Conservation (phyloP, 495 filamentous ascomycete species). For the Penicillium egyptiacum region DNA sequence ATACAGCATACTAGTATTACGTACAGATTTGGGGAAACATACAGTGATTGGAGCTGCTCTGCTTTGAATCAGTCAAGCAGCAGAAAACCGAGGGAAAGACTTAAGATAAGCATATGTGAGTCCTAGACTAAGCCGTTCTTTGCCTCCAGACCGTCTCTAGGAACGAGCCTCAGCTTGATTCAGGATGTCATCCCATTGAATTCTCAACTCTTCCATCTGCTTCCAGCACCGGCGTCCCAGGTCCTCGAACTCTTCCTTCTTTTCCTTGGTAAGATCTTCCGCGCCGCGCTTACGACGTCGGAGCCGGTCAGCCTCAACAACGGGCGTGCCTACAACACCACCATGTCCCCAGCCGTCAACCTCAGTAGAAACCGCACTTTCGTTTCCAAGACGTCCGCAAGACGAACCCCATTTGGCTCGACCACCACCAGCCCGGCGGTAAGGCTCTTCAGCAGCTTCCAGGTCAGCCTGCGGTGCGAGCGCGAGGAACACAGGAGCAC, state of each 20-base stretch:
- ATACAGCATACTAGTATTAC: conserved; percentile 2
- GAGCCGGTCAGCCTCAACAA: conserved; percentile 45
- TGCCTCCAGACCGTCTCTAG: background rate
- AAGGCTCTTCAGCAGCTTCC: conserved; percentile 56
- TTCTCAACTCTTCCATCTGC: conserved; percentile 80
- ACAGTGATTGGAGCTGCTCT: background rate
- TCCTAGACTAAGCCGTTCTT: background rate
- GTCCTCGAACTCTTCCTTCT: conserved; percentile 68
- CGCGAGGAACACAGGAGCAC: conserved; percentile 74
- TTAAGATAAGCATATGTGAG: background rate
- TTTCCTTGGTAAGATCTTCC: conserved; percentile 60
- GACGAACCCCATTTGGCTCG: conserved; percentile 83
- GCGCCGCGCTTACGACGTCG: conserved; percentile 57
- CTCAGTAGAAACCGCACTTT: conserved; percentile 67
- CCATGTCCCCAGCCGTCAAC: conserved; percentile 84
- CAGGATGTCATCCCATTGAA: conserved; percentile 70
- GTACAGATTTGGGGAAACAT: background rate
- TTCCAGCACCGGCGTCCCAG: conserved; percentile 72
- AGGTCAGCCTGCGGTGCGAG: conserved; percentile 65
- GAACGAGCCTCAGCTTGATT: conserved; percentile 36
- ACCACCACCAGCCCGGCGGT: conserved; percentile 47
- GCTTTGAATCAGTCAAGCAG: background rate
- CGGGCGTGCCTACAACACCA: conserved; percentile 58
- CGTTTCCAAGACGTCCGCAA: conserved; percentile 55
- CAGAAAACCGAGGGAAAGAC: too few species aligned